Evolutionary conservation across 169 alveolate genomes (phyloP), one percentile per base, ranked within the genome.

Genomic region (Condylostoma magnum): DNA sequence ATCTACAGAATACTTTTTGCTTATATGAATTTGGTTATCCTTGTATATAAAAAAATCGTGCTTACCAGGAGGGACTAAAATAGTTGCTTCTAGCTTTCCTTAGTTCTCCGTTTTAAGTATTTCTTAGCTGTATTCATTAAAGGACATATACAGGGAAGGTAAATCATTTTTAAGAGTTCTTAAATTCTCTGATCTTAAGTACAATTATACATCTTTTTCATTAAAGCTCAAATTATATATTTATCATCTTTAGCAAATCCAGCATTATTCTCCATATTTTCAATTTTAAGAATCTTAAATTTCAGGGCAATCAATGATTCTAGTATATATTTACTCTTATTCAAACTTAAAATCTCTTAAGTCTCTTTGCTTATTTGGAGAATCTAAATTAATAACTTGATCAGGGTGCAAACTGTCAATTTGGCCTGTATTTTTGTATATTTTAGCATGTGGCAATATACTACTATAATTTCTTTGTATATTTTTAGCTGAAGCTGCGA

Each of bases 241-340:
- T 18, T 34, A 27, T 51, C 69, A 57, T 3, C 69, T 18, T 34
- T 57, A 47, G 18, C 69, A 57, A 18, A 57, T 34, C 53, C 69
- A 57, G 51, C 69, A 57, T 15, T 57, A 51, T 31, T 30, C 51
- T 5, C 38, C n/a, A 18, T 34, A 6, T 18, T 12, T 30, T 4
- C 69, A 57, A 28, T 57, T 30, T 8, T 37, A 34, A 12, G 33
- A n/a, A 6, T 37, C 69, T 57, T 57, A 34, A 28, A 57, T 31
- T 28, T 28, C 33, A 5, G 38, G 31, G 18, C 37, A 20, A 0
- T 51, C 69, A 1, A 57, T 27, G 22, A 20, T 20, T 5, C 69
- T 57, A 4, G 69, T 34, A 57, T 34, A 57, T 20, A 57, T 57
- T n/a, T n/a, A n/a, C n/a, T n/a, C n/a, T n/a, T n/a, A n/a, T n/a